phyloP scores from a whole-genome alignment of 177 flowering plant species.

The Telopea speciosissima region DNA sequence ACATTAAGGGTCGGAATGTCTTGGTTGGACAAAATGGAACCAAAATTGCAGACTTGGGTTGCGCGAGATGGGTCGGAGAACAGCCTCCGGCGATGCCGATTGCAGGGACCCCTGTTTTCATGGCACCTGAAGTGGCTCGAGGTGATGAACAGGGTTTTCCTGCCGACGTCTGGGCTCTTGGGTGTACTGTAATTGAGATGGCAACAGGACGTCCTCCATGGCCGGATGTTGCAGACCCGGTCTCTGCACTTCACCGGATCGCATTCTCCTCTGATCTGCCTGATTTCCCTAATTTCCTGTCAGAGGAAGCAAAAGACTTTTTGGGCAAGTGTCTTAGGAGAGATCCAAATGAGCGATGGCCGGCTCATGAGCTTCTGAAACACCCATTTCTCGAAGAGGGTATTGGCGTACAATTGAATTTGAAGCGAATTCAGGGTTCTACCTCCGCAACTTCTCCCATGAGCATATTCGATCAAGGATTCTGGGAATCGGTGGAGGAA shows the following conservation, averaged over 20 bases:
- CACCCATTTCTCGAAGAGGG: conserved; percentile 48
- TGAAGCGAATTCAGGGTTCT: too few species aligned
- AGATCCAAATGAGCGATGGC: conserved; percentile 45
- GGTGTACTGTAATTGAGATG: conserved; percentile 82
- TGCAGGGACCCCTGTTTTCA: conserved; percentile 71
- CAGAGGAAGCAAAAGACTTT: conserved; percentile 53
- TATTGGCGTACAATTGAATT: neutral
- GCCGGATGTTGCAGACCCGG: conserved; percentile 43
- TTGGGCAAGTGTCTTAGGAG: conserved; percentile 47
- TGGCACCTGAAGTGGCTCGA: conserved; percentile 89
- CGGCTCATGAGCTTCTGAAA: conserved; percentile 45
- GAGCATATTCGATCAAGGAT: conserved; percentile 39
- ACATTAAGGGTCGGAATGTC: conserved; percentile 62
- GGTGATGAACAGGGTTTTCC: conserved; percentile 62
- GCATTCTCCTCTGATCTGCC: conserved; percentile 51
- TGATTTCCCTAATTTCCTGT: conserved; percentile 41
- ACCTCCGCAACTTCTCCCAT: too few species aligned
- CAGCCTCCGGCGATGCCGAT: conserved; percentile 5
- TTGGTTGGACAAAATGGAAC: conserved; percentile 41
- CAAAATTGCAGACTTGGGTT: conserved; percentile 78
- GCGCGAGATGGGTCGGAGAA: conserved; percentile 34
- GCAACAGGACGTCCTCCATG: conserved; percentile 63
- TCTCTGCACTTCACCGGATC: conserved; percentile 50
- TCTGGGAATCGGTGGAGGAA: conserved; percentile 48
- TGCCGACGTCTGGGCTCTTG: conserved; percentile 85